A percentile compares a stretch with the other conserved stretches of the same genome.
Evolutionary conservation across 306 rosid species (phyloP).

Genomic region (Malus sieversii): DNA sequence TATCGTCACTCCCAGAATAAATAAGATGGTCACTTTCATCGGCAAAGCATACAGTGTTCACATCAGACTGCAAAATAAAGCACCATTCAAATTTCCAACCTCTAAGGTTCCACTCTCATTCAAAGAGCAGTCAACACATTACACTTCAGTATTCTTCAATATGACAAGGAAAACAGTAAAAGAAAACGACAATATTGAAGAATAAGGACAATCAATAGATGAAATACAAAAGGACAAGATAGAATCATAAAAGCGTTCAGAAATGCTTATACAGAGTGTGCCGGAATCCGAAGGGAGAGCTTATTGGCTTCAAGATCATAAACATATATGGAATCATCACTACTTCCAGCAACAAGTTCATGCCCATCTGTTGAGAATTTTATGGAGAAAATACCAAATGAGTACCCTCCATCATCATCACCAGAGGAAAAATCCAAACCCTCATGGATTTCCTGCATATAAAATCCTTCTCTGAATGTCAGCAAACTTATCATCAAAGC

Average conservation of each 20-base stretch:
- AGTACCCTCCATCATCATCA: constrained; percentile 38
- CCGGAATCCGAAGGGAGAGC: constrained; percentile 69
- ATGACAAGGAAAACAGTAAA: not conserved
- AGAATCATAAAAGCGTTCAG: not conserved
- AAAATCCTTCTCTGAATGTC: constrained; percentile 9
- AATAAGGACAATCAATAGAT: not conserved
- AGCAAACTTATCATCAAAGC: not conserved
- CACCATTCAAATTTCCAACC: constrained; percentile 14
- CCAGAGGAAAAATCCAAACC: constrained; percentile 59
- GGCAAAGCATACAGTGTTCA: constrained; percentile 88
- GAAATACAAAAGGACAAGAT: not conserved
- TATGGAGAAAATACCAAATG: constrained; percentile 75
- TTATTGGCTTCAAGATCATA: constrained; percentile 86
- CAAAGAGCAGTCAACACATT: not conserved
- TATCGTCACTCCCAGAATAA: constrained; percentile 95
- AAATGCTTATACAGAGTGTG: constrained; percentile 47
- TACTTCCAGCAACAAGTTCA: constrained; percentile 89
- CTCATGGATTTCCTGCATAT: constrained; percentile 71
- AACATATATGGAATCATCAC: constrained; percentile 68
- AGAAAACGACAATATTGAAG: not conserved
- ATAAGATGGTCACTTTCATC: constrained; percentile 87
- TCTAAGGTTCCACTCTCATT: not conserved
- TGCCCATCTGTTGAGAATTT: constrained; percentile 80
- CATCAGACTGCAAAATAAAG: constrained; percentile 68
- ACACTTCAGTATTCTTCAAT: not conserved